These are phyloP conservation scores for Nothopassalora personata DNA, from an alignment of 2,329 filamentous ascomycete species.

Conservation along the genomic window DNA sequence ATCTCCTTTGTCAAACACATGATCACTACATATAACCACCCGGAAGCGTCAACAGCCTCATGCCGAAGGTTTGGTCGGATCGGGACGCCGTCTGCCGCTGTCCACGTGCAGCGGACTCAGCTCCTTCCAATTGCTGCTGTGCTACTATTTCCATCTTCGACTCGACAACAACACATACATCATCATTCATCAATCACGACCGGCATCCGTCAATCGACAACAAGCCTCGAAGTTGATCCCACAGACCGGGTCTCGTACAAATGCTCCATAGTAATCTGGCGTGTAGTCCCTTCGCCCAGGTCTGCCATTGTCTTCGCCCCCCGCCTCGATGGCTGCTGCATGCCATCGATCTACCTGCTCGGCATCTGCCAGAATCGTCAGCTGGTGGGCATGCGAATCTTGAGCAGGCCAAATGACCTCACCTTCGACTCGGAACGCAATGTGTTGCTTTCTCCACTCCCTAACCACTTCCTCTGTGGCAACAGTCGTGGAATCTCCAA, in stretches of 20 bases:
- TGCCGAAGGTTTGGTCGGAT: not conserved
- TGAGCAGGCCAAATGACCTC: not conserved
- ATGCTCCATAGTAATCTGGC: constrained; percentile 14
- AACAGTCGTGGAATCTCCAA: too few relatives aligned
- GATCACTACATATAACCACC: not conserved
- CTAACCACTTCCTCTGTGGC: not conserved
- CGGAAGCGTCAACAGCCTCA: not conserved
- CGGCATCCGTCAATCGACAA: too few relatives aligned
- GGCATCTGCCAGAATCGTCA: constrained; percentile 1
- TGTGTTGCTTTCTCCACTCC: constrained; percentile 8
- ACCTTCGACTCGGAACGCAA: constrained; percentile 6
- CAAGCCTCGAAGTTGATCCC: constrained; percentile 9
- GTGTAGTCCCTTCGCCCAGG: constrained; percentile 10
- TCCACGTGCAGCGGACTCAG: not conserved
- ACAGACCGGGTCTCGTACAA: constrained; percentile 9
- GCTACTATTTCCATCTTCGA: not conserved
- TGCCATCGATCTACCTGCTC: constrained; percentile 10
- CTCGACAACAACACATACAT: too few relatives aligned
- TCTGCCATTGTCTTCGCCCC: constrained; percentile 12
- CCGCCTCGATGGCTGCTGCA: constrained; percentile 8
- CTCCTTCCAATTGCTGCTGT: not conserved
- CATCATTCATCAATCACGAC: too few relatives aligned
- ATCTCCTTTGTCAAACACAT: not conserved
- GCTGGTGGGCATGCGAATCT: not conserved
- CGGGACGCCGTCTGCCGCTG: not conserved